Evolutionary conservation across 306 rosid genomes (phyloP).

Genomic region (Begonia fuchsioides): DNA sequence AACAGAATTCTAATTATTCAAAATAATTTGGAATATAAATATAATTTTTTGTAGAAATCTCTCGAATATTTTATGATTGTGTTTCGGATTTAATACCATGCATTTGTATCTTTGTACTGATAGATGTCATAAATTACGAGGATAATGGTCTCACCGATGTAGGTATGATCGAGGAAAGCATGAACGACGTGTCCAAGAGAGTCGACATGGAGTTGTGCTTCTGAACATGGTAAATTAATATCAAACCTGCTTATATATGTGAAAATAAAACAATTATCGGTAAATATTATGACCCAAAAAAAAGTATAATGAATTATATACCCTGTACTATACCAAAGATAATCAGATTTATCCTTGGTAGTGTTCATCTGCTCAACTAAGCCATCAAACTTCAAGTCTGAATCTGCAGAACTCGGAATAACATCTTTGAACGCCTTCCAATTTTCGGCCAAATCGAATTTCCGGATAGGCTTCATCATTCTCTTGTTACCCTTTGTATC

Average conservation of each 20-base stretch:
- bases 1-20: too few species aligned
- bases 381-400: conserved; percentile 1
- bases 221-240: conserved; percentile 14
- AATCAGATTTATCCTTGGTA: conserved; percentile 27
- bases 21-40: too few species aligned
- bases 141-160: conserved; percentile 27
- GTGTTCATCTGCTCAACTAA: conserved; percentile 20
- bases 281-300: neutral
- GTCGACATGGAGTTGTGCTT: conserved; percentile 28
- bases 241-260: conserved; percentile 18
- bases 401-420: conserved; percentile 13
- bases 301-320: conserved; percentile 1
- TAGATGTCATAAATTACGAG: too few species aligned
- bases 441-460: conserved; percentile 7
- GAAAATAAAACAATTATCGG: neutral
- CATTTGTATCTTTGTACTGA: too few species aligned
- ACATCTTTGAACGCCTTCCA: conserved; percentile 24
- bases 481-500: conserved; percentile 16
- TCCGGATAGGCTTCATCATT: conserved; percentile 13
- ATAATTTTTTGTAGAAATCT: too few species aligned
- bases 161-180: conserved; percentile 43
- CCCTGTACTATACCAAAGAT: conserved; percentile 39
- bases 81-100: too few species aligned
- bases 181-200: conserved; percentile 63
- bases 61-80: too few species aligned